Evolutionary conservation across 1,139 yeast genomes (phyloP).

Genomic region (Scheffersomyces segobiensis): DNA sequence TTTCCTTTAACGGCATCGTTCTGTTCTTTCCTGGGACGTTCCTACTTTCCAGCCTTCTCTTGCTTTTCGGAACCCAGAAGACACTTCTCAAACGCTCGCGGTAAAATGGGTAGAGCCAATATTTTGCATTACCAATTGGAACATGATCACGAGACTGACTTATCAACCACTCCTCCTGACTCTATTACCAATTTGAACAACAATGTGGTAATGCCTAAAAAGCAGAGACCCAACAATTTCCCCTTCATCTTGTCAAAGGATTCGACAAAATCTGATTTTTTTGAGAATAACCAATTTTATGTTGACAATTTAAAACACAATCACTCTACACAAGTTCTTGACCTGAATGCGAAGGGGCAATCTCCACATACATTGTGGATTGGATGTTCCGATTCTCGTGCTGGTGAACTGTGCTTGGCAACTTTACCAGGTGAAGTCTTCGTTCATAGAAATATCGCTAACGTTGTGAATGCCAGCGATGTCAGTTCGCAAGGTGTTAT

Average conservation of each 20-base stretch:
- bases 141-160: constrained; percentile 42
- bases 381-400: constrained; percentile 94
- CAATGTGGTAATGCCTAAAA: constrained; percentile 3
- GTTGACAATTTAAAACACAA: constrained; percentile 59
- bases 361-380: constrained; percentile 93
- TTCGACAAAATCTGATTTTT: constrained; percentile 63
- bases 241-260: constrained; percentile 60
- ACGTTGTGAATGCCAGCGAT: constrained; percentile 72
- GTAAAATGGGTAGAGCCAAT: constrained; percentile 46
- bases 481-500: constrained; percentile 77
- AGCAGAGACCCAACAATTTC: constrained; percentile 18
- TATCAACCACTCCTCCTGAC: constrained; percentile 14
- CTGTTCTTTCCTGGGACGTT: neutral
- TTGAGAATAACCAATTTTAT: constrained; percentile 68
- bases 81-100: neutral
- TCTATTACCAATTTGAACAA: neutral
- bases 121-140: constrained; percentile 43
- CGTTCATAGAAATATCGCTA: constrained; percentile 92
- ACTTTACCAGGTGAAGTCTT: constrained; percentile 91
- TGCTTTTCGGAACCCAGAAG: neutral
- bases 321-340: constrained; percentile 64
- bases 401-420: constrained; percentile 78
- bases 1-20: neutral
- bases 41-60: neutral
- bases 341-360: constrained; percentile 80